Evolutionary conservation across 2,329 filamentous ascomycete species (phyloP), one percentile per base, ranked within the genome.

Genomic region (Aspergillus proliferans): DNA sequence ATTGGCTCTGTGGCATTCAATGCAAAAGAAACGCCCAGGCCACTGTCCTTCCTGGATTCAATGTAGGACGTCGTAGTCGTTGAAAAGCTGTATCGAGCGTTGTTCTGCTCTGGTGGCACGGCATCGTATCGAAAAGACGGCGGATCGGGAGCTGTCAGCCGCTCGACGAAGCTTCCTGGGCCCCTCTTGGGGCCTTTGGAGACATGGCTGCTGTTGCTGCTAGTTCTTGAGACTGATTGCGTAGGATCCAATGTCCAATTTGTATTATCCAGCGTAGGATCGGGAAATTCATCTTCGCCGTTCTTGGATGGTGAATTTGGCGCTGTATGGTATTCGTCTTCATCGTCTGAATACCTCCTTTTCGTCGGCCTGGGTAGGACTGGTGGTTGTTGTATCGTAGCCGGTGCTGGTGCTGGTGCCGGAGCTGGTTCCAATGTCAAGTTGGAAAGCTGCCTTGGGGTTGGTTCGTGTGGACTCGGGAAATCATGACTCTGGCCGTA

Each of bases 251-350:
- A 8, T 10, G 14, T 15, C 33, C 43, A 24, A 15, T 42, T 30
- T 4, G 19, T 28, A 5, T 39, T 14, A 10, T 49, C 42, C n/a
- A 45, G 19, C n/a, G 10, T 33, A 6, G 34, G 18, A 34, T 36
- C 28, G 2, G 39, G 19, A 30, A 41, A 39, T 12, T 47, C 39
- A 14, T 46, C 47, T 15, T 38, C 19, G 6, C 42, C 24, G 14
- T 46, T 28, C 46, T 63, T 63, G 0, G 51, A 51, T 0, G 63
- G 64, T 7, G 64, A 66, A 39, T 55, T 66, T 2, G 64, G 63
- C 12, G 62, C 62, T 1, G 64, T 66, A n/a, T 59, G 54, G 18
- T 60, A 67, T 12, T 60, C 54, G 4, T 60, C 62, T 7, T 62
- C 59, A 2, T 53, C 51, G 6, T 52, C 50, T n/a, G 45, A 55